Percentiles rank a stretch among this genome's conserved stretches.
Conservation (phyloP, 108 stramenopile species). For the Skeletonema costatum region DNA sequence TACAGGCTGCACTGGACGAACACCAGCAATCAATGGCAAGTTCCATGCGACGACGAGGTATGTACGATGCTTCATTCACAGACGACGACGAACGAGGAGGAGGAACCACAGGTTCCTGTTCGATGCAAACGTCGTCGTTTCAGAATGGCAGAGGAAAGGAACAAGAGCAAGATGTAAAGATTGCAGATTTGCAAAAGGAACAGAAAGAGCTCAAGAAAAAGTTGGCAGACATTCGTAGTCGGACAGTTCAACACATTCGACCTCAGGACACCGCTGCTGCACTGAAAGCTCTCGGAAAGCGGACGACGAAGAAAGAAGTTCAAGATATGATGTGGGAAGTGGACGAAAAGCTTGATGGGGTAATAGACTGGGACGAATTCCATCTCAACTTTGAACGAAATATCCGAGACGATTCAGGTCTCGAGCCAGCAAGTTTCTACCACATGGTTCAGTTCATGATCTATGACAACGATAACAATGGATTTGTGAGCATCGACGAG, state of each 20-base stretch:
- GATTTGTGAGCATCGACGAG: constrained; percentile 81
- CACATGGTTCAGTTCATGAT: constrained; percentile 92
- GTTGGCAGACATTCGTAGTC: constrained; percentile 30
- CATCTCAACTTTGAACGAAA: constrained; percentile 86
- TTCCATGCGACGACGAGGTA: constrained; percentile 26
- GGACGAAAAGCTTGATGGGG: constrained; percentile 89
- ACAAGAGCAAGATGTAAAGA: constrained; percentile 14
- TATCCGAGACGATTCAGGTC: constrained; percentile 76
- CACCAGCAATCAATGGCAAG: constrained; percentile 17
- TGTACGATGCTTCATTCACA: constrained; percentile 9
- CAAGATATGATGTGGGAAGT: constrained; percentile 94
- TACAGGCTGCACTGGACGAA: constrained; percentile 26
- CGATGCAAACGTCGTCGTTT: neutral
- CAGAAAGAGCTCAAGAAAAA: constrained; percentile 28
- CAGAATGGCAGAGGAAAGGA: neutral
- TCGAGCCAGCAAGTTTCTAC: constrained; percentile 85
- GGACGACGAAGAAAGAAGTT: constrained; percentile 66
- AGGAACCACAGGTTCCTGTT: neutral
- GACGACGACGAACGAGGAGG: neutral
- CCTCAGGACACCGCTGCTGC: constrained; percentile 68
- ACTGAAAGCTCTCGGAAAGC: constrained; percentile 68
- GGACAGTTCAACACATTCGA: constrained; percentile 49
- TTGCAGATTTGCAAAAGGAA: constrained; percentile 28
- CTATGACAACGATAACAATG: constrained; percentile 77
- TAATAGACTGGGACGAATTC: constrained; percentile 90